Evolutionary conservation across 345 rosid genomes (phyloP), one percentile per base, ranked within the genome.

Genomic region (Bruguiera sexangula): DNA sequence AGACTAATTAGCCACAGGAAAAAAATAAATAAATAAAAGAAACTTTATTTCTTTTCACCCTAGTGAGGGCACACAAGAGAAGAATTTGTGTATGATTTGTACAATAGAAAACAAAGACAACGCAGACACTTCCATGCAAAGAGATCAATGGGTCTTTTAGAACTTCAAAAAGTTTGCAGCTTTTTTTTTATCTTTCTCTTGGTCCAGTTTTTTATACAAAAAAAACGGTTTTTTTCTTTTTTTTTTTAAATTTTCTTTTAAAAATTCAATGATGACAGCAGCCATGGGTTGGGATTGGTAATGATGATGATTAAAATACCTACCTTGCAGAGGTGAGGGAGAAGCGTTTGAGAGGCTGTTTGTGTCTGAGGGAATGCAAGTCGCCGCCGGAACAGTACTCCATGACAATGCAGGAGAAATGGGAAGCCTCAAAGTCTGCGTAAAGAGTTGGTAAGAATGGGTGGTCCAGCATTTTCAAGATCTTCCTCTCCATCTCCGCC

Each of bases 321-420:
- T 79, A 93, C 98, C 98, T 81, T 39, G 94, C 87, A 68, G 97
- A 85, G 78, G 68, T 62, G 26, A 87, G 79, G 15, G 91, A 75
- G 84, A 92, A 90, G 73, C 88, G 83, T 30, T 82, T 81, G 37
- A 66, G 71, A 21, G 87, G 87, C 43, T 85, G 99, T 20, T 71
- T 86, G 60, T 90, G 96, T 51, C 93, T 77, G 76, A 95, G 81
- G 39, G 96, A 85, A 62, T 92, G 96, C 73, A 95, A 82, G 72
- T 92, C 96, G 26, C 99, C 99, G 15, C 96, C 97, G 59, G 96
- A 83, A 67, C 97, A 95, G 73, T 81, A 95, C 83, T 95, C 99
- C 96, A 95, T 95, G 15, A 95, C 92, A 68, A 95, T 83, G 73
- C 99, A 92, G 39, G 96, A 88, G 79, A 86, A 95, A 74, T 86